These are phyloP conservation scores for Fusarium brachygibbosum DNA, from an alignment of 2,329 filamentous ascomycete species.

Conservation along the genomic window DNA sequence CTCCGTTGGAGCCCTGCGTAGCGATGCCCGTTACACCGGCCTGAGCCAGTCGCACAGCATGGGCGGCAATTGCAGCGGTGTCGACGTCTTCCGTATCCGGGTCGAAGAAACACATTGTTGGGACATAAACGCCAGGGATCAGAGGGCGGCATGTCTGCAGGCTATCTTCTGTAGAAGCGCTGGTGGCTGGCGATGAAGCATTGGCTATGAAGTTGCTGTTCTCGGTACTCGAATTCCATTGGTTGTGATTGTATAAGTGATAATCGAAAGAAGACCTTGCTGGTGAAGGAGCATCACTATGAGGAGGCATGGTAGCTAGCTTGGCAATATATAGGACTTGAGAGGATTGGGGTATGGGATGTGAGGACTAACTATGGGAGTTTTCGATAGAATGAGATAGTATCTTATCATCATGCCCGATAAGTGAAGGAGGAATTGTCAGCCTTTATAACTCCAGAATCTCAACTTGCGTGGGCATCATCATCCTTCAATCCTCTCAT, in stretches of 20 bases:
- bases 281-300: conserved; percentile 44
- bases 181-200: conserved; percentile 55
- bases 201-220: conserved; percentile 49
- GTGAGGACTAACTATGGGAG: not conserved
- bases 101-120: conserved; percentile 81
- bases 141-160: conserved; percentile 57
- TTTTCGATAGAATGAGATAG: not conserved
- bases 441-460: conserved; percentile 12
- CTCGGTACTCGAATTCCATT: conserved; percentile 46
- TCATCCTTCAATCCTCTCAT: conserved; percentile 2
- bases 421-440: not conserved
- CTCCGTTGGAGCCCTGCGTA: conserved; percentile 85
- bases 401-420: not conserved
- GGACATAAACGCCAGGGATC: conserved; percentile 74
- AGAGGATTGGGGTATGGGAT: not conserved
- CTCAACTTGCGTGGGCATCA: not conserved
- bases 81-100: conserved; percentile 75
- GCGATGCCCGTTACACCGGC: conserved; percentile 80
- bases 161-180: conserved; percentile 58
- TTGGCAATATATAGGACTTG: not conserved
- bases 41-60: conserved; percentile 78
- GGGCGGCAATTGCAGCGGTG: conserved; percentile 68
- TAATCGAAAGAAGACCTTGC: conserved; percentile 28
- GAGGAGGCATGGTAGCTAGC: conserved; percentile 38
- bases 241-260: conserved; percentile 49